Percentiles rank a stretch among this genome's conserved stretches.
Conservation (phyloP, 2,329 filamentous ascomycete genomes). For the Colletotrichum sublineola region DNA sequence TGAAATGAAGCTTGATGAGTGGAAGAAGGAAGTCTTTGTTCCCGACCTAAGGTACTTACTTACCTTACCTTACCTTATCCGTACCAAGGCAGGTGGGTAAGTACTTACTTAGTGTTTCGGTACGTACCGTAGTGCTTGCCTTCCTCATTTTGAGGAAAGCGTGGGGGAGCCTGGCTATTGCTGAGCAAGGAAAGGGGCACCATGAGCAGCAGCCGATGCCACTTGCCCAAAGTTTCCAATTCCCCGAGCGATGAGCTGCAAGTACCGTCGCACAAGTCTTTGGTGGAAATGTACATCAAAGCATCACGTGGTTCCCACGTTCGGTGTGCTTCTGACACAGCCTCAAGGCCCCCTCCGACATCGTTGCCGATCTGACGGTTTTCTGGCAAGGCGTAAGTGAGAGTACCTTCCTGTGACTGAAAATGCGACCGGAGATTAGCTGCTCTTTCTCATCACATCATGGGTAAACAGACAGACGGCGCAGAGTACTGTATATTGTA, state of each 20-base stretch:
- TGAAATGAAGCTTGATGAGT: conserved; percentile 37
- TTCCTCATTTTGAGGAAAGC: conserved; percentile 16
- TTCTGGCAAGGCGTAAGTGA: background rate
- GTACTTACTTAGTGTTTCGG: background rate
- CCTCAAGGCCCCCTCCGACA: conserved; percentile 25
- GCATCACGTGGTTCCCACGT: background rate
- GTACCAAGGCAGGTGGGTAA: background rate
- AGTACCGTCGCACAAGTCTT: background rate
- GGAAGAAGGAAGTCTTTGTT: conserved; percentile 19
- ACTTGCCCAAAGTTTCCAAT: background rate
- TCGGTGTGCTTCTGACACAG: no score
- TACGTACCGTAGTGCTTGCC: background rate
- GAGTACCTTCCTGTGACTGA: background rate
- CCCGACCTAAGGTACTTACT: no score
- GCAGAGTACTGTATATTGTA: background rate
- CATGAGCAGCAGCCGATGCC: background rate
- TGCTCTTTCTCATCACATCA: background rate
- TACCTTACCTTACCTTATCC: no score
- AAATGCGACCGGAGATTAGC: background rate
- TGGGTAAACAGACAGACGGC: no score
- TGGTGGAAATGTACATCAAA: background rate
- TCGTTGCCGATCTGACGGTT: conserved; percentile 8
- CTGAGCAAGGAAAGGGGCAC: conserved; percentile 19
- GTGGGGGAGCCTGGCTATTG: conserved; percentile 34
- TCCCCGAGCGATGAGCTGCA: background rate